phyloP scores from a whole-genome alignment of 768 basidiomycete genomes.

The Rhizopogon sp. region DNA sequence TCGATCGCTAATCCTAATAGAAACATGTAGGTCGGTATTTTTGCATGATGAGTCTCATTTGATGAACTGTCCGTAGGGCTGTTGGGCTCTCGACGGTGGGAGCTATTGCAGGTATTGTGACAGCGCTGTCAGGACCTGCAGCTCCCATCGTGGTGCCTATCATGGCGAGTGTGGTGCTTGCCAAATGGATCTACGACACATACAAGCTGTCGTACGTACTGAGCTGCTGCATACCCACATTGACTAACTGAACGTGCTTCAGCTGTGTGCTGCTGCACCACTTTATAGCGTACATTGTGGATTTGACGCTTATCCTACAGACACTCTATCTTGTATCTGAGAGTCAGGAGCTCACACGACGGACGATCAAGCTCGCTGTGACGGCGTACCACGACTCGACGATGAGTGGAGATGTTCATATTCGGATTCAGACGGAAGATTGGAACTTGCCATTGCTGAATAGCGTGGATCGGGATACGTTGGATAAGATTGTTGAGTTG shows the following conservation, averaged over 20 bases:
- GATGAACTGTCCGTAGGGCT: not conserved
- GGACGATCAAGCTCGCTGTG: not conserved
- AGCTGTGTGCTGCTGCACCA: constrained; percentile 6
- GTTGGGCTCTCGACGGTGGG: not conserved
- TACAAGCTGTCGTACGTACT: not conserved
- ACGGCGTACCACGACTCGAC: not conserved
- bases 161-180: not conserved
- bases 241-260: not conserved
- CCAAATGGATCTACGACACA: too few relatives aligned
- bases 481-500: too few relatives aligned
- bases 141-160: not conserved
- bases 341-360: not conserved
- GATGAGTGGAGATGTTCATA: not conserved
- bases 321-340: constrained; percentile 7
- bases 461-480: too few relatives aligned
- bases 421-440: not conserved
- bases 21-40: not conserved
- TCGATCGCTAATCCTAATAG: too few relatives aligned
- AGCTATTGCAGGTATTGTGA: not conserved
- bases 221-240: not conserved
- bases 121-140: not conserved
- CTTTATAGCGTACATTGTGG: constrained; percentile 21
- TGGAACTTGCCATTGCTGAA: too few relatives aligned
- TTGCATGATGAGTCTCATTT: not conserved
- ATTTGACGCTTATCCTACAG: constrained; percentile 19